Evolutionary conservation across 225 moss, liverwort and hornwort species (phyloP).

Genomic region (Thuidium tamariscinum): DNA sequence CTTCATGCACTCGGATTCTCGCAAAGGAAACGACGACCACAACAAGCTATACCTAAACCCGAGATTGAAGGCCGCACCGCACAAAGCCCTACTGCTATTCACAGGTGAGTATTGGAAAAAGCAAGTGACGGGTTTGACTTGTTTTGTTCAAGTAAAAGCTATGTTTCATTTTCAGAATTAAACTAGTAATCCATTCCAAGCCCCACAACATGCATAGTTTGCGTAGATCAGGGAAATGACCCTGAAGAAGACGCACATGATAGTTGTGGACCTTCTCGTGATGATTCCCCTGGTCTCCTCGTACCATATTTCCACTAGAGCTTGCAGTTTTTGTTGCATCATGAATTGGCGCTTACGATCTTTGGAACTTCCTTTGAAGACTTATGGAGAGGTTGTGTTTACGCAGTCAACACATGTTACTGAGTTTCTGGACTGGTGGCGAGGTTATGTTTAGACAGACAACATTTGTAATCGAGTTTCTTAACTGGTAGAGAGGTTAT

Average conservation of each 20-base stretch:
- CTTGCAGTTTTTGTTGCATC: neutral
- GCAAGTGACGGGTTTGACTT: neutral
- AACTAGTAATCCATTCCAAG: neutral
- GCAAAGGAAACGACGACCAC: conserved; percentile 5
- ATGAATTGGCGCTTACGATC: neutral
- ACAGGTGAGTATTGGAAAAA: neutral
- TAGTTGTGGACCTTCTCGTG: neutral
- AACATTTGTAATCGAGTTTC: neutral
- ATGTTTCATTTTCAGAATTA: neutral
- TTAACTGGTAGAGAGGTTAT: neutral
- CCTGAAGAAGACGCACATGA: neutral
- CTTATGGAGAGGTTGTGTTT: neutral
- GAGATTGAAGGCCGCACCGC: neutral
- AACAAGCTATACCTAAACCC: neutral
- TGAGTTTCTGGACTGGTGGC: neutral
- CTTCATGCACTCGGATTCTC: conserved; percentile 26
- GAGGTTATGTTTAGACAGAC: neutral
- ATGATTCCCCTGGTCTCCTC: neutral
- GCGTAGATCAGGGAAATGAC: neutral
- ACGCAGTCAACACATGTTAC: neutral
- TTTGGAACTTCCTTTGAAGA: neutral
- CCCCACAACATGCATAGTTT: neutral
- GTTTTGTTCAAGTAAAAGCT: neutral
- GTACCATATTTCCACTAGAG: neutral
- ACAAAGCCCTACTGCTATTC: neutral